These are phyloP conservation scores for Calonectria montana DNA, from an alignment of 2,329 filamentous ascomycete species.

Conservation along the genomic window DNA sequence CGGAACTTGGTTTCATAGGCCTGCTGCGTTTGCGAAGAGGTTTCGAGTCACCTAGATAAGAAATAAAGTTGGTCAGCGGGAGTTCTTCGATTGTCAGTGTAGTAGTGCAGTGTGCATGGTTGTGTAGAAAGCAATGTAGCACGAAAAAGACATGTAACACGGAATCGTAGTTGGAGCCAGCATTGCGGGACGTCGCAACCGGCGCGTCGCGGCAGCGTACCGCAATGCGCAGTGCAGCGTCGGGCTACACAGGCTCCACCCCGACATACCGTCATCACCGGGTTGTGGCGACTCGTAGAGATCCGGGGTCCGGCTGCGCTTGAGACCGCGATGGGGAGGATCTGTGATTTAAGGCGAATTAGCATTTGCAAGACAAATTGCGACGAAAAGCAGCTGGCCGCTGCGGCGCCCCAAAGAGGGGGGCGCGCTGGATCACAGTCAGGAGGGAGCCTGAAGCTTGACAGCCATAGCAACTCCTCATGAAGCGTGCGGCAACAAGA, in stretches of 20 bases:
- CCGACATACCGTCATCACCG: conserved; percentile 80
- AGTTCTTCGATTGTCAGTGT: not conserved
- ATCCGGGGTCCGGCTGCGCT: conserved; percentile 83
- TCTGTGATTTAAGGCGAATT: conserved; percentile 49
- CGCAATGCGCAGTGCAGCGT: conserved; percentile 49
- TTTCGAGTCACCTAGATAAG: conserved; percentile 58
- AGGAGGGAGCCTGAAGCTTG: not conserved
- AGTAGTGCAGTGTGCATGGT: conserved; percentile 6
- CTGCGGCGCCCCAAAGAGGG: conserved; percentile 14
- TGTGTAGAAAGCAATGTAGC: conserved; percentile 42
- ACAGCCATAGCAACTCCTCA: not conserved
- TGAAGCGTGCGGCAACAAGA: conserved; percentile 2
- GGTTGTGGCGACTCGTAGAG: conserved; percentile 62
- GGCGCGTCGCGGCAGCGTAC: conserved; percentile 35
- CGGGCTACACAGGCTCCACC: conserved; percentile 48
- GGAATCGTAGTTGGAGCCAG: conserved; percentile 29
- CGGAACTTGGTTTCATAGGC: conserved; percentile 69
- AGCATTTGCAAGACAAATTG: conserved; percentile 37
- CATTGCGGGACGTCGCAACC: conserved; percentile 31
- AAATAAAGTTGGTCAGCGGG: conserved; percentile 44
- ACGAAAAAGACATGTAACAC: conserved; percentile 48
- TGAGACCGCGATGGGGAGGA: conserved; percentile 74
- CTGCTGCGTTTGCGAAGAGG: conserved; percentile 67
- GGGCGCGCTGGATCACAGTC: conserved; percentile 18
- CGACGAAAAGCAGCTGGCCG: not conserved